Evolutionary conservation across 73 alveolate genomes (phyloP).

Genomic region (Paramecium biaurelia): DNA sequence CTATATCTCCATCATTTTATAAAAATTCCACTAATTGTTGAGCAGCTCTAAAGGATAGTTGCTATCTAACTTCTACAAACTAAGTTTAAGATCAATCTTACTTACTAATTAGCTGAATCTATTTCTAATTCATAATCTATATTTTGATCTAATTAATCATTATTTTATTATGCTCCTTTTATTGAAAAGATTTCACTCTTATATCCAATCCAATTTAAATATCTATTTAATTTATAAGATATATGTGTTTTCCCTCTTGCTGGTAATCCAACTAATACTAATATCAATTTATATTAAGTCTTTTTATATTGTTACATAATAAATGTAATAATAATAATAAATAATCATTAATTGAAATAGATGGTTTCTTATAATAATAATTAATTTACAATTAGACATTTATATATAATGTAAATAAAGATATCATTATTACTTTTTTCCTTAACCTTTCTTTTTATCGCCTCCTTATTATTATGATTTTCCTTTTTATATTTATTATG

Average conservation of each 20-base stretch:
- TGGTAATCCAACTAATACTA: constrained; percentile 67
- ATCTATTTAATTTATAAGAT: constrained; percentile 60
- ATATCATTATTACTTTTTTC: not conserved
- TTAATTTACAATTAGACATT: not conserved
- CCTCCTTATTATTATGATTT: not conserved
- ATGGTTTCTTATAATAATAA: not conserved
- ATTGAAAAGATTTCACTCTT: constrained; percentile 60
- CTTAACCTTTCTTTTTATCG: not conserved
- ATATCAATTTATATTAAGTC: constrained; percentile 3
- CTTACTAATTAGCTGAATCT: constrained; percentile 39
- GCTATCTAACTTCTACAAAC: constrained; percentile 6
- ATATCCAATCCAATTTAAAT: constrained; percentile 69
- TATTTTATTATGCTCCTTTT: not conserved
- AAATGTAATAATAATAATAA: not conserved
- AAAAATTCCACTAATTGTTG: constrained; percentile 41
- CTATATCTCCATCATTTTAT: constrained; percentile 56
- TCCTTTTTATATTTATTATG: not conserved
- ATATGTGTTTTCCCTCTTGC: constrained; percentile 74
- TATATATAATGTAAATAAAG: not conserved
- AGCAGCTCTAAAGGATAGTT: constrained; percentile 22
- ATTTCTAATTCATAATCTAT: constrained; percentile 47
- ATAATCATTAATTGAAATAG: not conserved
- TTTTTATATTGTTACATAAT: not conserved
- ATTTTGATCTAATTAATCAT: constrained; percentile 48
- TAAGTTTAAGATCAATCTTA: not conserved